Evolutionary conservation across 257 asterid species (phyloP).

Genomic region (Mentha longifolia): DNA sequence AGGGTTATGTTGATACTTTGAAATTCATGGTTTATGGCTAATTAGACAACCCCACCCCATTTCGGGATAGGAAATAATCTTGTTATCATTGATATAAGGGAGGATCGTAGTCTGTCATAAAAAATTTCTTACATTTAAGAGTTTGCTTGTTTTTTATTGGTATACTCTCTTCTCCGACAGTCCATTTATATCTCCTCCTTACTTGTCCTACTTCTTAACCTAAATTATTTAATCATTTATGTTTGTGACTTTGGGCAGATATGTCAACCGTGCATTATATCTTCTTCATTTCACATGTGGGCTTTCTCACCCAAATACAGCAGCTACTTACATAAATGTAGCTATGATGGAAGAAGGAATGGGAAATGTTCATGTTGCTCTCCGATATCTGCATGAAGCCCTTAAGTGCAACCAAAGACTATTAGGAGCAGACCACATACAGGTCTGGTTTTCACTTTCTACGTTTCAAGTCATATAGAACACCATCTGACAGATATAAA

Average conservation of each 20-base stretch:
- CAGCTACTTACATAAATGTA: constrained; percentile 96
- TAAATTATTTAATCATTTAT: constrained; percentile 13
- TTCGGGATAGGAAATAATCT: neutral
- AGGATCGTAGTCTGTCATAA: neutral
- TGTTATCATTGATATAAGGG: neutral
- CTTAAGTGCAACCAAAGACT: constrained; percentile 91
- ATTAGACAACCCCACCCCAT: neutral
- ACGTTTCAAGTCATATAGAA: constrained; percentile 16
- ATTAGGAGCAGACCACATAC: constrained; percentile 96
- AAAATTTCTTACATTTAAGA: neutral
- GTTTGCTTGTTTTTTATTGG: neutral
- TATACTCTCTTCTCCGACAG: neutral
- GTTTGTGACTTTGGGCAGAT: constrained; percentile 57
- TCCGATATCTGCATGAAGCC: constrained; percentile 98
- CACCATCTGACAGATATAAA: neutral
- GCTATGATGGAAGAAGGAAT: constrained; percentile 99
- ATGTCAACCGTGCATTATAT: constrained; percentile 95
- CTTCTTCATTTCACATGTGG: constrained; percentile 99
- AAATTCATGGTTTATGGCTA: neutral
- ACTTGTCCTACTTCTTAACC: constrained; percentile 1
- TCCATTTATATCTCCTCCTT: neutral
- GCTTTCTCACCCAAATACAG: constrained; percentile 98
- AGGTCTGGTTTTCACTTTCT: constrained; percentile 54
- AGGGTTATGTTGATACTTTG: neutral
- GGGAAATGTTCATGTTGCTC: constrained; percentile 99